These are phyloP conservation scores for Mediolabrus comicus DNA, from an alignment of 108 stramenopile species.

Conservation along the genomic window DNA sequence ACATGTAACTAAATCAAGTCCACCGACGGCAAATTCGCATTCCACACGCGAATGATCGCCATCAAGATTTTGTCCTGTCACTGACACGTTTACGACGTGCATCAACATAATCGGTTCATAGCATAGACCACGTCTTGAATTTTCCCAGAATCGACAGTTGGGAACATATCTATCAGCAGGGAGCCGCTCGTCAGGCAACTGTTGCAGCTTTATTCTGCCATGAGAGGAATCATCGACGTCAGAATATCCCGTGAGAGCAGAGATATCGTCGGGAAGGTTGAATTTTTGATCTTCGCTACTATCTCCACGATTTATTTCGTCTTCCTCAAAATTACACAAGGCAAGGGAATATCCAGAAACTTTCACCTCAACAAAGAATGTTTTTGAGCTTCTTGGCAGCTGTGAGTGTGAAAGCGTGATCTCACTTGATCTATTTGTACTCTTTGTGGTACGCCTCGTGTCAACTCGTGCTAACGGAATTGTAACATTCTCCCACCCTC, in stretches of 20 bases:
- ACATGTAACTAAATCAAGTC: constrained; percentile 2
- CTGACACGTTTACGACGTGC: constrained; percentile 21
- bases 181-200: neutral
- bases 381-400: neutral
- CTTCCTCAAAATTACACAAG: constrained; percentile 19
- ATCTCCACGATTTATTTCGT: neutral
- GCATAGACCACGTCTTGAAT: constrained; percentile 5
- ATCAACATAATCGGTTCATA: constrained; percentile 25
- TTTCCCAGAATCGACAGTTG: constrained; percentile 24
- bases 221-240: constrained; percentile 22
- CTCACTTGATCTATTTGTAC: neutral
- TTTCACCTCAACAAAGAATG: constrained; percentile 1
- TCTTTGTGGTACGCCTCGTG: neutral
- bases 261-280: constrained; percentile 24
- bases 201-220: neutral
- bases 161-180: constrained; percentile 18
- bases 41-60: neutral
- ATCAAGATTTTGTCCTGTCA: constrained; percentile 8
- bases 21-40: constrained; percentile 6
- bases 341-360: constrained; percentile 36
- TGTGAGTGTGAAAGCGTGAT: neutral
- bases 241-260: constrained; percentile 38
- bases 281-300: constrained; percentile 6
- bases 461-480: neutral
- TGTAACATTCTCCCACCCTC: neutral